Conservation (phyloP, 2,329 filamentous ascomycete species). For the Neospermospora avenae region DNA sequence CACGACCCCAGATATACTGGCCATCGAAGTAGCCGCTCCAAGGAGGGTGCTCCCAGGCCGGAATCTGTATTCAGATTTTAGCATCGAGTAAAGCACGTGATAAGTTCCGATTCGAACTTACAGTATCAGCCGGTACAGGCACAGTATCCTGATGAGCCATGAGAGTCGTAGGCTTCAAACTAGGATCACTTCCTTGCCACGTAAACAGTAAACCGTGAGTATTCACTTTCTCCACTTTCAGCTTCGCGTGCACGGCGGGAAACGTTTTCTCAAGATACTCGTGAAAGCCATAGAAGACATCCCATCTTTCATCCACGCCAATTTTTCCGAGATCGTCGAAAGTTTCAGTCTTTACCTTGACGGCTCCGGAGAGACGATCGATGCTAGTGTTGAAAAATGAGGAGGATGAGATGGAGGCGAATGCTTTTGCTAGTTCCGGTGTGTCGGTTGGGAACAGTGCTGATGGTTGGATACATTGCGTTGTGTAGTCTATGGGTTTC, state of each 20-base stretch:
- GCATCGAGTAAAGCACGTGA: too few relatives aligned
- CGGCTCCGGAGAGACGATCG: slow-evolving; percentile 5
- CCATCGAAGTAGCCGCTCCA: slow-evolving; percentile 50
- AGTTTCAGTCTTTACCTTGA: slow-evolving; percentile 9
- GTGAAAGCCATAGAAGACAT: slow-evolving; percentile 8
- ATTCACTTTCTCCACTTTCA: slow-evolving; percentile 12
- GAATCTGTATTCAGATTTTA: slow-evolving; percentile 27
- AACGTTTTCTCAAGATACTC: slow-evolving; percentile 4
- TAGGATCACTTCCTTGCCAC: slow-evolving; percentile 2
- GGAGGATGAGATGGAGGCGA: slow-evolving; percentile 2
- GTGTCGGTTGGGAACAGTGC: slow-evolving; percentile 3
- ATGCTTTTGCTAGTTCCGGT: slow-evolving; percentile 1
- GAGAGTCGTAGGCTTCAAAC: slow-evolving; percentile 1
- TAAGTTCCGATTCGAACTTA: background rate
- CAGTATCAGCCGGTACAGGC: slow-evolving; percentile 39
- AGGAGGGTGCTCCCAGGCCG: slow-evolving; percentile 51
- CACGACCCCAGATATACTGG: slow-evolving; percentile 53
- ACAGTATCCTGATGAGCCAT: slow-evolving; percentile 34
- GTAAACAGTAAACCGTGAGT: slow-evolving; percentile 5
- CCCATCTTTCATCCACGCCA: slow-evolving; percentile 3
- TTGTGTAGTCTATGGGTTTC: background rate
- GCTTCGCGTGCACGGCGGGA: slow-evolving; percentile 12
- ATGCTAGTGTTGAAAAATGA: slow-evolving; percentile 3
- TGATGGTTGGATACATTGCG: slow-evolving; percentile 5
- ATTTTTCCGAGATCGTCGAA: slow-evolving; percentile 8